Evolutionary conservation across 352 stramenopile species (phyloP).

Genomic region (Phytophthora capsici): DNA sequence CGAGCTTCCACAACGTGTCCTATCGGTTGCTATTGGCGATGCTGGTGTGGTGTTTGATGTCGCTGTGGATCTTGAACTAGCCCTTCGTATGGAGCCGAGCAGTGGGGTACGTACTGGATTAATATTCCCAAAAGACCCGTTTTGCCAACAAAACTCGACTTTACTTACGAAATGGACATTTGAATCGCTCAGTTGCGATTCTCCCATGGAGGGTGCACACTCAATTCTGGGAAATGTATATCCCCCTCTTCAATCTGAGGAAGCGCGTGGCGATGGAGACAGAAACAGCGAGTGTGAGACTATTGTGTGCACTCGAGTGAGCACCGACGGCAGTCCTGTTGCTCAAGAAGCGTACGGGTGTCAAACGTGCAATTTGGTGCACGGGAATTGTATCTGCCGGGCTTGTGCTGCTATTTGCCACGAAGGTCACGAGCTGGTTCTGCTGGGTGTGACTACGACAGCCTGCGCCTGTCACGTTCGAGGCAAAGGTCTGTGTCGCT

Average conservation of each 20-base stretch:
- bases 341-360: constrained; percentile 81
- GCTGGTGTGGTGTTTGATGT: constrained; percentile 56
- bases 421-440: constrained; percentile 82
- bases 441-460: constrained; percentile 68
- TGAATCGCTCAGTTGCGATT: constrained; percentile 27
- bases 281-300: constrained; percentile 26
- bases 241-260: constrained; percentile 29
- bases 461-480: constrained; percentile 78
- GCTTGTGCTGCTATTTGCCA: constrained; percentile 80
- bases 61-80: constrained; percentile 61
- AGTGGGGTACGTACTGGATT: constrained; percentile 49
- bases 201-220: constrained; percentile 11
- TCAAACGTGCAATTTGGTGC: constrained; percentile 81
- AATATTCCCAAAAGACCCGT: constrained; percentile 47
- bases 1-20: constrained; percentile 43
- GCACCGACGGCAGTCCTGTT: constrained; percentile 85
- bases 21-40: constrained; percentile 49
- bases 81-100: constrained; percentile 41
- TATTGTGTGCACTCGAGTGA: constrained; percentile 63
- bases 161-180: constrained; percentile 45
- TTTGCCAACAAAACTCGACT: constrained; percentile 12
- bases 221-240: constrained; percentile 56
- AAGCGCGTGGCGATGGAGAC: constrained; percentile 16
- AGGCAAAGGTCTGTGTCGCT: constrained; percentile 58
- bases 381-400: constrained; percentile 70